These are phyloP conservation scores for Lippia alba DNA, from an alignment of 305 asterid species.

Conservation along the genomic window DNA sequence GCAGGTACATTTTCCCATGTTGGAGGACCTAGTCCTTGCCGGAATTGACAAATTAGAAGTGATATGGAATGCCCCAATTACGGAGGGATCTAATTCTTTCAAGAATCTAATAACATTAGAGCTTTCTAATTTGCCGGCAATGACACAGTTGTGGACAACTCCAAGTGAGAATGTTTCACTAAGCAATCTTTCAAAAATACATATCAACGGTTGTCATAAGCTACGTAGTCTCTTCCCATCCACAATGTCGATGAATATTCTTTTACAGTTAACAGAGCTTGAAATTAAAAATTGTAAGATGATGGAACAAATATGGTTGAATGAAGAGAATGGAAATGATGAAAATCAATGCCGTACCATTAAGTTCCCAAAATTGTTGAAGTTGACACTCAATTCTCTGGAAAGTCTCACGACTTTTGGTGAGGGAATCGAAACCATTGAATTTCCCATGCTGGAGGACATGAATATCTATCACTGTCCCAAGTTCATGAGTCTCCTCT, in stretches of 20 bases:
- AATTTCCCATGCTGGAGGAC: background rate
- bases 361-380: too few species aligned
- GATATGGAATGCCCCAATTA: too few species aligned
- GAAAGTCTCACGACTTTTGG: background rate
- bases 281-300: background rate
- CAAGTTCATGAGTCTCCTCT: background rate
- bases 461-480: background rate
- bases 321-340: background rate
- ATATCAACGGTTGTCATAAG: background rate
- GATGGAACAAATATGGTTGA: background rate
- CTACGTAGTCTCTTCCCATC: background rate
- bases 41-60: too few species aligned
- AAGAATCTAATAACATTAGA: background rate
- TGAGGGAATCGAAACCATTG: constrained; percentile 22
- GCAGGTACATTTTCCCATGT: too few species aligned
- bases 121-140: background rate
- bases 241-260: background rate
- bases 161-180: background rate
- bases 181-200: background rate
- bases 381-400: background rate
- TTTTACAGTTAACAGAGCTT: background rate
- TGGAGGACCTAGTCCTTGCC: too few species aligned
- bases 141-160: constrained; percentile 15
- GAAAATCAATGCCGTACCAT: too few species aligned
- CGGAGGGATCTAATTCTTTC: background rate